Evolutionary conservation across 2,329 filamentous ascomycete genomes (phyloP).

Genomic region (Sporothrix mexicana): DNA sequence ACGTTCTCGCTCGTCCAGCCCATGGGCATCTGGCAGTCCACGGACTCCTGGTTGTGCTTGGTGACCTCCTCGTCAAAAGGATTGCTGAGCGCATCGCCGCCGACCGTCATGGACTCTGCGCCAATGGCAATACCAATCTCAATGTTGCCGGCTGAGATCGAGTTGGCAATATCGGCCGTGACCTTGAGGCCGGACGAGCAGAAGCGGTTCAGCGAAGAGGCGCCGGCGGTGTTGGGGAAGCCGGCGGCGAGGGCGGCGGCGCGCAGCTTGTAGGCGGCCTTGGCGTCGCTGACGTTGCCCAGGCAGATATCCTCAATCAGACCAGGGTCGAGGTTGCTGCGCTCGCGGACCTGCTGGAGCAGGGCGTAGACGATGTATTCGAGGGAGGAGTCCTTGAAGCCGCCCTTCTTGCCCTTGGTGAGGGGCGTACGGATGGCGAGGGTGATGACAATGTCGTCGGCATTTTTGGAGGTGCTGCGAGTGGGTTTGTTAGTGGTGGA

Average conservation of each 20-base stretch:
- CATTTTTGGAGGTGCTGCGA: conserved; percentile 82
- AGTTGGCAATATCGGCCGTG: conserved; percentile 90
- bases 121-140: conserved; percentile 87
- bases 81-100: conserved; percentile 70
- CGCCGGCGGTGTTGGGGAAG: conserved; percentile 86
- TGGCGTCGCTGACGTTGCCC: conserved; percentile 87
- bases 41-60: conserved; percentile 72
- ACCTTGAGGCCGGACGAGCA: conserved; percentile 97
- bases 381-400: conserved; percentile 90
- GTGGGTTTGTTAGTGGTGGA: conserved; percentile 34
- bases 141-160: conserved; percentile 80
- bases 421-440: conserved; percentile 88
- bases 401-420: conserved; percentile 86
- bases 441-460: conserved; percentile 96
- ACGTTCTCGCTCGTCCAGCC: conserved; percentile 98
- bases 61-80: conserved; percentile 81
- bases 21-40: conserved; percentile 93
- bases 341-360: conserved; percentile 74
- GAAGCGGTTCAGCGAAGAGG: conserved; percentile 89
- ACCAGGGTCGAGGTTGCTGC: conserved; percentile 77
- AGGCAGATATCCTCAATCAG: conserved; percentile 89
- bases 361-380: conserved; percentile 86
- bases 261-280: conserved; percentile 89
- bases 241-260: conserved; percentile 88
- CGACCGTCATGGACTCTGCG: conserved; percentile 83